phyloP scores from a whole-genome alignment of 2,329 filamentous ascomycete genomes.

The Colletotrichum truncatum region DNA sequence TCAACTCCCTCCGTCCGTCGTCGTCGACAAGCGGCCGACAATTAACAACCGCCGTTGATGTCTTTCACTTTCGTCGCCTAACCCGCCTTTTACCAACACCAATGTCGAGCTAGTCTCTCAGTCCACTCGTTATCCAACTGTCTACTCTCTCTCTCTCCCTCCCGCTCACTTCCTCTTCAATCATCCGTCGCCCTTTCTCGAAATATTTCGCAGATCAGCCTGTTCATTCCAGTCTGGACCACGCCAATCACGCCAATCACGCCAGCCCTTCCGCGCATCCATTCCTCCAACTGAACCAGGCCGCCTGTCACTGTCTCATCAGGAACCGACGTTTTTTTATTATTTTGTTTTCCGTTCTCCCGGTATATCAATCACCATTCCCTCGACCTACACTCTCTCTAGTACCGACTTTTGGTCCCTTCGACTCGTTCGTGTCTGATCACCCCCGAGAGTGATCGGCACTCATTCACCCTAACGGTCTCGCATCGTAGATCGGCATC shows the following conservation, averaged over 20 bases:
- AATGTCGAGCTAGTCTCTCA: slow-evolving; percentile 33
- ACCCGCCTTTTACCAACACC: slow-evolving; percentile 9
- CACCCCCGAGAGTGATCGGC: slow-evolving; percentile 19
- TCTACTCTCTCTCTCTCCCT: slow-evolving; percentile 13
- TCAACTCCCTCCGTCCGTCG: slow-evolving; percentile 8
- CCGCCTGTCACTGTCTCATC: slow-evolving; percentile 1
- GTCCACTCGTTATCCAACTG: slow-evolving; percentile 31
- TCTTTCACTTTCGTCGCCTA: slow-evolving; percentile 28
- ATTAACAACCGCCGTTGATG: slow-evolving; percentile 20
- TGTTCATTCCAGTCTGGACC: slow-evolving; percentile 18
- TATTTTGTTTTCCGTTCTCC: neutral
- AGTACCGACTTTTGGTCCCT: neutral
- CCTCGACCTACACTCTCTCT: neutral
- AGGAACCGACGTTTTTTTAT: slow-evolving; percentile 2
- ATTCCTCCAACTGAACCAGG: slow-evolving; percentile 14
- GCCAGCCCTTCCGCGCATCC: slow-evolving; percentile 13
- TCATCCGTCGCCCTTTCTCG: neutral
- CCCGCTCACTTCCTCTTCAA: slow-evolving; percentile 2
- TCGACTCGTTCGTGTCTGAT: slow-evolving; percentile 11
- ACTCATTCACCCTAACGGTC: slow-evolving; percentile 3
- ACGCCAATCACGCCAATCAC: neutral
- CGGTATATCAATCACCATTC: slow-evolving; percentile 14
- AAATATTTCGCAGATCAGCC: slow-evolving; percentile 3
- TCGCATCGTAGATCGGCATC: slow-evolving; percentile 21
- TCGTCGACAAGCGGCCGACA: slow-evolving; percentile 14